Base-by-base conservation (phyloP, 306 rosid genomes). In the Astragalus membranaceus region DNA sequence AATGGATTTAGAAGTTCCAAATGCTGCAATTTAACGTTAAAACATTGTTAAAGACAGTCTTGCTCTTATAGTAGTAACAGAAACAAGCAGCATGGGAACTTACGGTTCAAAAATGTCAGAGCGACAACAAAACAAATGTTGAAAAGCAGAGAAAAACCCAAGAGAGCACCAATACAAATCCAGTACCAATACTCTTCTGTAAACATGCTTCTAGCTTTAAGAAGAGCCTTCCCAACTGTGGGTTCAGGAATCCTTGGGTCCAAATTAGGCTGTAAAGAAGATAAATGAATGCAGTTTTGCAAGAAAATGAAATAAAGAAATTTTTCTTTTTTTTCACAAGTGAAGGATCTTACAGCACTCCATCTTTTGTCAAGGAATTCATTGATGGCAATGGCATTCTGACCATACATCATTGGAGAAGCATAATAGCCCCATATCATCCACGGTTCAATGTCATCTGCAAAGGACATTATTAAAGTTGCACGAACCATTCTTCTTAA, bases 401-500 rank as follows among this genome's bases (percentile, higher is more conserved):
- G 97, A 77, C 97, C 97, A 71, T 94, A 94, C 92, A 85, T 94
- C 95, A 94, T 80, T 36, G 99, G 99, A 78, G 95, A 94, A 46
- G 64, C 51, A 72, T 94, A 94, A 76, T 80, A 94, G 11, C 95
- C 97, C 99, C 99, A 94, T 73, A 81, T 52, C 92, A 91, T 86
- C 97, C 97, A 94, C 2, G 94, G 84, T 68, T 57, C 77, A 76
- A 94, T 82, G 79, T 87, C 82, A 59, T 94, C 97, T 94, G 79
- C 43, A 51, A 64, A 75, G 42, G 30, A 59, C 20, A 70, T 29
- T 75, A 39, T 51, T 50, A 10, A 72, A 77, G 61, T 73, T 55
- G 37, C 64, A 65, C 14, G 29, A 36, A 29, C 35, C 66, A 23
- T 64, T 68, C 20, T 29, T 69, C 29, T 53, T 53, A 47, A 37